These are phyloP conservation scores for Apiospora saccharicola DNA, from an alignment of 2,329 filamentous ascomycete genomes.

Conservation along the genomic window DNA sequence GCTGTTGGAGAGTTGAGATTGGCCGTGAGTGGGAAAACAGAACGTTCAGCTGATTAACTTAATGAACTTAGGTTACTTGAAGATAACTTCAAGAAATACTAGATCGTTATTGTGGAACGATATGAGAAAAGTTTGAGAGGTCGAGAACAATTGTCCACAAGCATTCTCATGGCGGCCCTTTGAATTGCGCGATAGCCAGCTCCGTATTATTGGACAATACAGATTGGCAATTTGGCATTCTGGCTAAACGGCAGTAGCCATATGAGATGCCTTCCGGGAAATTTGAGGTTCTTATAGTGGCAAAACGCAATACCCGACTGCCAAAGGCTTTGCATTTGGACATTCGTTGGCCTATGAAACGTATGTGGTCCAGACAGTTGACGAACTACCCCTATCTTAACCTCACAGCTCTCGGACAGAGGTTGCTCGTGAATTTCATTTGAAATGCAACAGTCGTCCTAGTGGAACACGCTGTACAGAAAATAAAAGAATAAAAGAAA, in stretches of 20 bases:
- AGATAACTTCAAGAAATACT: neutral
- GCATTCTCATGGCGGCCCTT: neutral
- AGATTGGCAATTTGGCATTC: neutral
- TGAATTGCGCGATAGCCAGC: neutral
- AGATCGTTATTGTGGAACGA: neutral
- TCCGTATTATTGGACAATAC: neutral
- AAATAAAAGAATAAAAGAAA: fast-evolving
- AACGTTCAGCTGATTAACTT: neutral
- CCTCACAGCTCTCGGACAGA: neutral
- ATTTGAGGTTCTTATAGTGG: neutral
- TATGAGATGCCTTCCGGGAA: neutral
- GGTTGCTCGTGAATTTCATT: neutral
- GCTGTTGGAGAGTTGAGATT: neutral
- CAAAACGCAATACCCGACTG: neutral
- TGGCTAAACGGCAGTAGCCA: neutral
- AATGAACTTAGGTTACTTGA: neutral
- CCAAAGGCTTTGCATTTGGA: neutral
- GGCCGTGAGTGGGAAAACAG: neutral
- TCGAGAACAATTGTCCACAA: neutral
- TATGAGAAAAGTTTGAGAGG: neutral
- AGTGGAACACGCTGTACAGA: too few species aligned
- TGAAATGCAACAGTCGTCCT: neutral
- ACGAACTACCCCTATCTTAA: neutral
- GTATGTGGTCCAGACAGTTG: neutral
- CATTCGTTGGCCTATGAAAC: neutral